Percentiles rank a stretch among this genome's conserved stretches.
Evolutionary conservation across 2,329 filamentous ascomycete species (phyloP).

Genomic region (Aspergillus sp.): DNA sequence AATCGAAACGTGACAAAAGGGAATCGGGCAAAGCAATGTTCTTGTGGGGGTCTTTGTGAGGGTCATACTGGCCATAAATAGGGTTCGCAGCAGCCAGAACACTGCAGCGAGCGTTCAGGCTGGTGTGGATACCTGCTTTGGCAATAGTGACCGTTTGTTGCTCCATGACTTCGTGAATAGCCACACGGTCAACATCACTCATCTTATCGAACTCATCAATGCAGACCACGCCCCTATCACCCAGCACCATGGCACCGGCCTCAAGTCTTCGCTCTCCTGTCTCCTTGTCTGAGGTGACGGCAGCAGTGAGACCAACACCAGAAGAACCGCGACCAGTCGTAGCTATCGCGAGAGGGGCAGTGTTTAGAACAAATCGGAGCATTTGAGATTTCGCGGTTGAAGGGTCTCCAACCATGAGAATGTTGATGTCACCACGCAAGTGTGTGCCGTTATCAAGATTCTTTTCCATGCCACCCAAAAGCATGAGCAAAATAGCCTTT

Average conservation of each 20-base stretch:
- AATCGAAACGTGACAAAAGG: slow-evolving; percentile 94
- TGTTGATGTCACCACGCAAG: slow-evolving; percentile 97
- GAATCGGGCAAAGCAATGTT: slow-evolving; percentile 98
- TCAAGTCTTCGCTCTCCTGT: slow-evolving; percentile 93
- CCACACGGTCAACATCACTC: slow-evolving; percentile 96
- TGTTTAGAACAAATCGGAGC: slow-evolving; percentile 94
- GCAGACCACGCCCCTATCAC: slow-evolving; percentile 93
- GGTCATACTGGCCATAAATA: slow-evolving; percentile 97
- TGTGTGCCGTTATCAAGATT: slow-evolving; percentile 98
- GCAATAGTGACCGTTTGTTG: slow-evolving; percentile 99
- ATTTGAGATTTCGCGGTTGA: slow-evolving; percentile 99
- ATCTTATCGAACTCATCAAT: slow-evolving; percentile 99
- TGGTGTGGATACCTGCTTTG: slow-evolving; percentile 97
- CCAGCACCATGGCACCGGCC: slow-evolving; percentile 98
- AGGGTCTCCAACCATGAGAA: slow-evolving; percentile 97
- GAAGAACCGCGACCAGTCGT: slow-evolving; percentile 96
- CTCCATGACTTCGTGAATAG: slow-evolving; percentile 99
- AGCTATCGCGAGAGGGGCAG: slow-evolving; percentile 91
- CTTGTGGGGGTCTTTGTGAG: slow-evolving; percentile 97
- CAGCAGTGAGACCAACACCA: slow-evolving; percentile 94
- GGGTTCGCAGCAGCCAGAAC: slow-evolving; percentile 96
- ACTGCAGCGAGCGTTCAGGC: slow-evolving; percentile 92
- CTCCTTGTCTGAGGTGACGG: slow-evolving; percentile 95
- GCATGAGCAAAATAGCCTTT: slow-evolving; percentile 92
- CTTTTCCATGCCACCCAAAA: slow-evolving; percentile 95